Percentiles rank a stretch among this genome's conserved stretches.
Conservation (phyloP, 768 basidiomycete genomes). For the Pulveroboletus sp. region DNA sequence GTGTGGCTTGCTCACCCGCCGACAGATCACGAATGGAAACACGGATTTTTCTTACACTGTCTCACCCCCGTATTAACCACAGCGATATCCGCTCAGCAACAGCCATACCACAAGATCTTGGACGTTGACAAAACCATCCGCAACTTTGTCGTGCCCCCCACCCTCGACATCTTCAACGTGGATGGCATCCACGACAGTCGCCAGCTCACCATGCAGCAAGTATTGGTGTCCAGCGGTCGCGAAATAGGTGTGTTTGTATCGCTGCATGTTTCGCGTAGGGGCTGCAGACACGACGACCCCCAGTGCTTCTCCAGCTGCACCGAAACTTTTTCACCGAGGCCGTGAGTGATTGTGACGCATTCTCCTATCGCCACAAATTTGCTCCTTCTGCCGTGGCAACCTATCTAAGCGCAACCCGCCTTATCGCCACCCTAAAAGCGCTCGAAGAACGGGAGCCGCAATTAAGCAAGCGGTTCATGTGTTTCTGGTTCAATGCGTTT, state of each 20-base stretch:
- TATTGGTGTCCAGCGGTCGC: constrained; percentile 55
- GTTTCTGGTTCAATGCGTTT: constrained; percentile 75
- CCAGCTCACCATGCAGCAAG: constrained; percentile 64
- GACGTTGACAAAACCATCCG: constrained; percentile 54
- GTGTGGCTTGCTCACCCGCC: constrained; percentile 11
- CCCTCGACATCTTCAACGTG: constrained; percentile 43
- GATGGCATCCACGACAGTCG: constrained; percentile 41
- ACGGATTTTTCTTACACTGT: constrained; percentile 60
- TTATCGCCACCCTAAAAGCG: constrained; percentile 56
- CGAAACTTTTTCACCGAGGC: constrained; percentile 66
- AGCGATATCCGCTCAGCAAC: constrained; percentile 51
- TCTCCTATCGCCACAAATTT: constrained; percentile 58
- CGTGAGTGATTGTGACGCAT: constrained; percentile 49
- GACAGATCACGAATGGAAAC: constrained; percentile 71
- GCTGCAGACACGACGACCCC: constrained; percentile 5
- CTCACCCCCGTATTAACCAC: constrained; percentile 61
- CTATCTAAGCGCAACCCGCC: constrained; percentile 54
- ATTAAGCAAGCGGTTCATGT: constrained; percentile 61
- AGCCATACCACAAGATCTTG: constrained; percentile 50
- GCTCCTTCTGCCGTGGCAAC: constrained; percentile 73
- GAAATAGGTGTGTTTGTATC: constrained; percentile 51
- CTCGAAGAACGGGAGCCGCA: constrained; percentile 59
- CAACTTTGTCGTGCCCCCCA: constrained; percentile 51
- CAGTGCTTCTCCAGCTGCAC: constrained; percentile 68
- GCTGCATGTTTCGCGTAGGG: constrained; percentile 2